These are phyloP conservation scores for Trichoderma koningii DNA, from an alignment of 2,329 filamentous ascomycete genomes.

Conservation along the genomic window DNA sequence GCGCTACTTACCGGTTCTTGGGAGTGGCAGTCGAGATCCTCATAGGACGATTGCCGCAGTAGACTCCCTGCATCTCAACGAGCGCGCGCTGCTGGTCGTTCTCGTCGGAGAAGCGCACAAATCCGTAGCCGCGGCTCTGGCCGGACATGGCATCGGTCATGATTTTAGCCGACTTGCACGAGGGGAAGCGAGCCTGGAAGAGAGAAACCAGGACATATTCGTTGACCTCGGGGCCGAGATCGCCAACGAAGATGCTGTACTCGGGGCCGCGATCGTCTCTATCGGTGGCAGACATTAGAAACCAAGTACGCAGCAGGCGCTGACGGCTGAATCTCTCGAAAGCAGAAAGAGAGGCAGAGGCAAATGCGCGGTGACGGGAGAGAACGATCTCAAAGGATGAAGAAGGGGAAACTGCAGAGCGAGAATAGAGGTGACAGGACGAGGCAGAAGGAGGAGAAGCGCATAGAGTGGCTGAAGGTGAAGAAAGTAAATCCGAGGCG, in stretches of 20 bases:
- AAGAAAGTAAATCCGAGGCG: constrained; percentile 27
- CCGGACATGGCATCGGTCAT: constrained; percentile 99
- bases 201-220: constrained; percentile 96
- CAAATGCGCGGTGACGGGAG: neutral
- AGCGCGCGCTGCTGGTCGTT: constrained; percentile 94
- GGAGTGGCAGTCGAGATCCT: constrained; percentile 96
- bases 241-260: constrained; percentile 96
- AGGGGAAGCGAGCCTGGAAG: constrained; percentile 94
- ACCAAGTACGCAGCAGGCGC: neutral
- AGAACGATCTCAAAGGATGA: neutral
- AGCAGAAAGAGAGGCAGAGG: neutral
- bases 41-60: constrained; percentile 98
- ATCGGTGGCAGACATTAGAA: constrained; percentile 22
- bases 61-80: constrained; percentile 98
- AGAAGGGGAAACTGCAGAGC: neutral
- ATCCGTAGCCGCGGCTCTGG: constrained; percentile 96
- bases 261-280: constrained; percentile 96
- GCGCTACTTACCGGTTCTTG: constrained; percentile 71
- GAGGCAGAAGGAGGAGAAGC: constrained; percentile 6
- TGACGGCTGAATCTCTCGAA: neutral
- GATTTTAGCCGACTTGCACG: constrained; percentile 99
- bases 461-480: neutral
- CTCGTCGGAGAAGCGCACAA: constrained; percentile 95
- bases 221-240: constrained; percentile 96
- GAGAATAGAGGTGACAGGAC: neutral